Conservation (phyloP, 768 basidiomycete species). For the Vararia minispora region DNA sequence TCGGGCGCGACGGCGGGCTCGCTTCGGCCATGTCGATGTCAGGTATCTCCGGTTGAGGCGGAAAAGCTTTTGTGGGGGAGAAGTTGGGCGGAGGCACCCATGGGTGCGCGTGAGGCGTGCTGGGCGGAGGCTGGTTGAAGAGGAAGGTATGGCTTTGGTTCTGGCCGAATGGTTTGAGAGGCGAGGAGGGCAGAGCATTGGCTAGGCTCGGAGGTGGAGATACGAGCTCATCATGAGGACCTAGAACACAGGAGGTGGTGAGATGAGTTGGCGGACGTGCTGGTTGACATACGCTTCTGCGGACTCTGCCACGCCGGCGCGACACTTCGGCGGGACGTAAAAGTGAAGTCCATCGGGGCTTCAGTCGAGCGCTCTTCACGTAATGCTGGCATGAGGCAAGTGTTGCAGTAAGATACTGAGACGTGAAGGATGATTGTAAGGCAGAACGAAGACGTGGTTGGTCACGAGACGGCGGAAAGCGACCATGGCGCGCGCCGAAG, state of each 20-base stretch:
- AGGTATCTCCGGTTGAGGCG: conserved; percentile 40
- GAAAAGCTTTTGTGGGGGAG: conserved; percentile 50
- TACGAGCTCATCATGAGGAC: no score
- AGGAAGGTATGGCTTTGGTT: conserved; percentile 66
- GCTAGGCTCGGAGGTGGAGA: no score
- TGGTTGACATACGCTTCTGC: conserved; percentile 49
- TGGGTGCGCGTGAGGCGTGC: conserved; percentile 32
- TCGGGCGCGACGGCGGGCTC: conserved; percentile 46
- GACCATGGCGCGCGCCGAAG: no score
- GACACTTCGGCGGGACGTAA: conserved; percentile 54
- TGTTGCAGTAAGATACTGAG: background rate
- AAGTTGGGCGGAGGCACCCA: conserved; percentile 60
- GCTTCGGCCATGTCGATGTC: conserved; percentile 72
- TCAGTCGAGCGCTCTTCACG: conserved; percentile 59
- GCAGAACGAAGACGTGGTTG: no score
- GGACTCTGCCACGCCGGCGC: conserved; percentile 54
- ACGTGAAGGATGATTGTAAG: no score
- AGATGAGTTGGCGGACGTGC: conserved; percentile 20
- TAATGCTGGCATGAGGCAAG: conserved; percentile 11
- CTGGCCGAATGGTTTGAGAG: conserved; percentile 45
- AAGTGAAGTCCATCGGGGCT: conserved; percentile 86
- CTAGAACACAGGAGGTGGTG: no score
- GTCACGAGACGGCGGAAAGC: no score
- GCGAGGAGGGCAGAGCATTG: conserved; percentile 23
- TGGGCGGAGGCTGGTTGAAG: conserved; percentile 44